These are phyloP conservation scores for Boletus bicolor DNA, from an alignment of 768 basidiomycete genomes.

Conservation along the genomic window DNA sequence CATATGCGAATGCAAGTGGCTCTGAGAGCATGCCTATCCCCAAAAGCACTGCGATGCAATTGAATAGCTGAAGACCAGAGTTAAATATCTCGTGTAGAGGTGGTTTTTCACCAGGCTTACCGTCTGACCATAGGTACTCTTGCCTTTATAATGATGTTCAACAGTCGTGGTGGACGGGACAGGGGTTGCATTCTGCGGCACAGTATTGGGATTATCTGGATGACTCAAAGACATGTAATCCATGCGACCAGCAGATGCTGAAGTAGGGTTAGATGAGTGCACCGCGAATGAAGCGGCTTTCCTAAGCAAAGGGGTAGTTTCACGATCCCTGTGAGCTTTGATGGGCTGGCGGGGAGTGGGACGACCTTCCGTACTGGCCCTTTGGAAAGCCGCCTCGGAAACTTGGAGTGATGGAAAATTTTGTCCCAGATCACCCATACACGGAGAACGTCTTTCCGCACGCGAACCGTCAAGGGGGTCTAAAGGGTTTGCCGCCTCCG, in stretches of 20 bases:
- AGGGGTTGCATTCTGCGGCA: constrained; percentile 3
- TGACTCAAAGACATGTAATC: background rate
- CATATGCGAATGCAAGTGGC: constrained; percentile 86
- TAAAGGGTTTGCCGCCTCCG: background rate
- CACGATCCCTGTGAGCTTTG: background rate
- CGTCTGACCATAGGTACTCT: constrained; percentile 73
- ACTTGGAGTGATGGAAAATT: constrained; percentile 5
- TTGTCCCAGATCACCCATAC: background rate
- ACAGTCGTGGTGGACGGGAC: background rate
- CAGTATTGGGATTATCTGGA: background rate
- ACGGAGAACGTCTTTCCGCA: constrained; percentile 7
- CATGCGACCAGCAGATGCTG: background rate
- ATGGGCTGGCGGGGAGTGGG: background rate
- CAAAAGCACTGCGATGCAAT: constrained; percentile 79
- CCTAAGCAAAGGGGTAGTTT: constrained; percentile 41
- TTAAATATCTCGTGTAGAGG: background rate
- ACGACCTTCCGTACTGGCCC: constrained; percentile 13
- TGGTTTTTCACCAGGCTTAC: constrained; percentile 34
- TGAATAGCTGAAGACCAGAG: constrained; percentile 62
- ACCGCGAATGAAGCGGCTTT: constrained; percentile 37
- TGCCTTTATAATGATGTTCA: constrained; percentile 41
- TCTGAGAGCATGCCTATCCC: constrained; percentile 90
- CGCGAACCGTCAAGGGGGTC: background rate
- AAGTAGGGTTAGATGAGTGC: constrained; percentile 3
- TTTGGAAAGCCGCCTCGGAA: constrained; percentile 20